Percentiles rank a stretch among this genome's conserved stretches.
These are phyloP conservation scores for Jacaranda mimosifolia DNA, from an alignment of 257 asterid species.

Conservation along the genomic window DNA sequence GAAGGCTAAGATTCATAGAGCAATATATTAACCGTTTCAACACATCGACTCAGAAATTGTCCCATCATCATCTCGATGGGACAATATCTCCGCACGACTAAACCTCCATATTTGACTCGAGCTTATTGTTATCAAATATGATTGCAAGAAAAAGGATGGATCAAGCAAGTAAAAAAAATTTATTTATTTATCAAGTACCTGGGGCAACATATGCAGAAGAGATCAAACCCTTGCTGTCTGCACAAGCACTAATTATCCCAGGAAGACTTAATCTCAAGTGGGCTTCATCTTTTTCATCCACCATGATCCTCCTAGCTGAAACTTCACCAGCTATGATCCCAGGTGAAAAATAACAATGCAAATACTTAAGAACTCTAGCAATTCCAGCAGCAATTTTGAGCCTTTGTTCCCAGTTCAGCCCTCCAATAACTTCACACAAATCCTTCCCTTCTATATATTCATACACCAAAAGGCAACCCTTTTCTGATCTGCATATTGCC, in stretches of 20 bases:
- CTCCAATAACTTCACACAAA: constrained; percentile 51
- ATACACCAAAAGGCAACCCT: constrained; percentile 60
- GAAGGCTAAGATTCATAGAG: no score
- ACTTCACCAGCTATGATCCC: constrained; percentile 57
- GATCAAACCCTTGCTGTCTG: constrained; percentile 47
- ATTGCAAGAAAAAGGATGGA: no score
- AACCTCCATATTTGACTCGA: neutral
- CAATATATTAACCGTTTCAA: no score
- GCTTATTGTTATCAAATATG: no score
- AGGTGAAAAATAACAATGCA: constrained; percentile 60
- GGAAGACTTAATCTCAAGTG: constrained; percentile 55
- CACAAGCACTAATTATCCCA: constrained; percentile 20
- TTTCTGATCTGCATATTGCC: constrained; percentile 72
- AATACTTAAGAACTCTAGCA: constrained; percentile 63
- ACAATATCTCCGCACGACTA: neutral
- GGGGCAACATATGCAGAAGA: constrained; percentile 63
- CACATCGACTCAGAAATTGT: no score
- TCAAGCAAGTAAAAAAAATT: neutral
- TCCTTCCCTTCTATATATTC: constrained; percentile 70
- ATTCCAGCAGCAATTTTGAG: constrained; percentile 67
- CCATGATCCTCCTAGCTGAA: constrained; percentile 49
- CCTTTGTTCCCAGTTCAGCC: constrained; percentile 60
- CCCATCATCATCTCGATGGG: no score
- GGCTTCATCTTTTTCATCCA: constrained; percentile 64
- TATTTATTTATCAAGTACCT: constrained; percentile 48